Evolutionary conservation across 2,329 filamentous ascomycete genomes (phyloP).

Genomic region (Fusarium sacchari): DNA sequence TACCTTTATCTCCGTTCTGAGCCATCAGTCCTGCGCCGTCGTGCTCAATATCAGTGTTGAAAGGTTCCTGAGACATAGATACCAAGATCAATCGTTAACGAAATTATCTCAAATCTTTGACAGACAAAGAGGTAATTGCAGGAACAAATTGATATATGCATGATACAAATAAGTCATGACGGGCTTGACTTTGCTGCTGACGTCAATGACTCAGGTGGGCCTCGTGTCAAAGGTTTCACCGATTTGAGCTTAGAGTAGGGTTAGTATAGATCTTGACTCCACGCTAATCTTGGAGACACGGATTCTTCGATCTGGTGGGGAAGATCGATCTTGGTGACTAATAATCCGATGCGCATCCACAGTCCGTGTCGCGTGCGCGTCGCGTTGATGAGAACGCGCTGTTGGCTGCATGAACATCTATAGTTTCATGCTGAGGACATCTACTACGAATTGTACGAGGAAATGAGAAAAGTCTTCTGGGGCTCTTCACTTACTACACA

Average conservation of each 20-base stretch:
- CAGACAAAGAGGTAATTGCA: not conserved
- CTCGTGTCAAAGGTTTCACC: not conserved
- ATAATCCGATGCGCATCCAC: not conserved
- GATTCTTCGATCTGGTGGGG: not conserved
- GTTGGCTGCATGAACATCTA: not conserved
- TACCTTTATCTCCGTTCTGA: conserved; percentile 20
- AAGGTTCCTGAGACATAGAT: conserved; percentile 7
- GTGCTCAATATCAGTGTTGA: conserved; percentile 14
- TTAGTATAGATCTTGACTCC: conserved; percentile 13
- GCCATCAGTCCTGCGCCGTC: conserved; percentile 23
- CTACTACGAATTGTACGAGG: not conserved
- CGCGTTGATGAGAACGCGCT: not conserved
- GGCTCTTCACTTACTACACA: not conserved
- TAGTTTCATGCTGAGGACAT: not conserved
- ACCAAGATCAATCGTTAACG: not conserved
- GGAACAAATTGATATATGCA: not conserved
- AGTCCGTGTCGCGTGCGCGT: not conserved
- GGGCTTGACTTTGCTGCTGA: conserved; percentile 31
- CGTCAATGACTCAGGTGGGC: conserved; percentile 31
- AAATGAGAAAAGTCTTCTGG: accelerated
- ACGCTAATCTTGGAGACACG: not conserved
- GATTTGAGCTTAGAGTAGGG: not conserved
- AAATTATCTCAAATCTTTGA: not conserved
- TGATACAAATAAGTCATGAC: conserved; percentile 17
- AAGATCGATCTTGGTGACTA: not conserved